Evolutionary conservation across 2,329 filamentous ascomycete species (phyloP).

Genomic region (Fusarium decemcellulare): DNA sequence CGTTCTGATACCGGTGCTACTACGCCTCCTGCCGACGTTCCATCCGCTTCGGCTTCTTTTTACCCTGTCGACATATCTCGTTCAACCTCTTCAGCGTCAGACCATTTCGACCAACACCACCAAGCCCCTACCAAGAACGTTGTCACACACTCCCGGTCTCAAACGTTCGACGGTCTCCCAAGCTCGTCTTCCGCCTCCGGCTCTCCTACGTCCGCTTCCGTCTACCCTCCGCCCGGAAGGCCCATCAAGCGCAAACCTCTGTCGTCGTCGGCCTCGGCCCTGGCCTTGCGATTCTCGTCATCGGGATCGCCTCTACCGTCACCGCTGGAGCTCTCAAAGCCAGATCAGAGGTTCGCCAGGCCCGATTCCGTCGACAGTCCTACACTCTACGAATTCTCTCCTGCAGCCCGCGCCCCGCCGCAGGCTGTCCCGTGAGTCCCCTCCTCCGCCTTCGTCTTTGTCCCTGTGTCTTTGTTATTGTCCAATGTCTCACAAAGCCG

Average conservation of each 20-base stretch:
- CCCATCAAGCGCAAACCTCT: constrained; percentile 74
- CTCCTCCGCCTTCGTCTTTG: constrained; percentile 5
- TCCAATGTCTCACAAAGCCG: constrained; percentile 17
- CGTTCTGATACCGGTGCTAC: constrained; percentile 46
- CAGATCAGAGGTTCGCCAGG: constrained; percentile 69
- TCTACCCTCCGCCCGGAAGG: constrained; percentile 40
- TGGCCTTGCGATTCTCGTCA: constrained; percentile 45
- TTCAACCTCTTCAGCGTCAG: constrained; percentile 37
- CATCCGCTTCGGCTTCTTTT: constrained; percentile 31
- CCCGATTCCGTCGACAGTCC: constrained; percentile 72
- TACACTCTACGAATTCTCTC: constrained; percentile 72
- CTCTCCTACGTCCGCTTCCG: constrained; percentile 24
- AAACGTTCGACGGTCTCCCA: constrained; percentile 42
- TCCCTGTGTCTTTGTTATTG: constrained; percentile 6
- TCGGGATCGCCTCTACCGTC: constrained; percentile 47
- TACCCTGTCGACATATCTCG: constrained; percentile 38
- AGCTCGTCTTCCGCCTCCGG: constrained; percentile 39
- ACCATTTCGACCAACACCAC: constrained; percentile 32
- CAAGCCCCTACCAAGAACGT: constrained; percentile 32
- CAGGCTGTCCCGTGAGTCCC: constrained; percentile 47
- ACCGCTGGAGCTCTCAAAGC: constrained; percentile 60
- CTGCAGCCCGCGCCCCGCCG: constrained; percentile 36
- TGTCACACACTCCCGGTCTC: constrained; percentile 44
- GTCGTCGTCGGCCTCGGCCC: constrained; percentile 60
- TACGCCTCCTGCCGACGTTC: constrained; percentile 37